Evolutionary conservation across 1,284 basidiomycete species (phyloP).

Genomic region (Melampsora allii-populina): DNA sequence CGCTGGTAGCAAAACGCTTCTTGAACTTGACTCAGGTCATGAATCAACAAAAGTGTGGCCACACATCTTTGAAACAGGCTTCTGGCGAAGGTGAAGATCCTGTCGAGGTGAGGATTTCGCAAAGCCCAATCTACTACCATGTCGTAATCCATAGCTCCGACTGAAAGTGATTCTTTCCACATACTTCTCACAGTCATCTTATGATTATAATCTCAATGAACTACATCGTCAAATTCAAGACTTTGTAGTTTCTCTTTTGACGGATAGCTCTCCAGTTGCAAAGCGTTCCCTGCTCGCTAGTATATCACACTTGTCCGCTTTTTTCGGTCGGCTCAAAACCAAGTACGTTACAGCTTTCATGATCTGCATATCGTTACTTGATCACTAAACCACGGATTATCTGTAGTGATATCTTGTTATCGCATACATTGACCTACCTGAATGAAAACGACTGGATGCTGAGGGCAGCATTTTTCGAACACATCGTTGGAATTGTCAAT

Average conservation of each 20-base stretch:
- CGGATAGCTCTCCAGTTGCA: constrained; percentile 59
- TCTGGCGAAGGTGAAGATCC: constrained; percentile 71
- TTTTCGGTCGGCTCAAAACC: constrained; percentile 85
- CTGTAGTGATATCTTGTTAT: constrained; percentile 72
- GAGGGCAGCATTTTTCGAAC: constrained; percentile 88
- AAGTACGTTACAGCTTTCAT: constrained; percentile 56
- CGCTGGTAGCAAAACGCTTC: constrained; percentile 76
- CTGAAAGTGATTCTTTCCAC: not conserved
- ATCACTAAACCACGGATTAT: not conserved
- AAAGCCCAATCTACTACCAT: no score
- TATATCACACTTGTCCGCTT: constrained; percentile 82
- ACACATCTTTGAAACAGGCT: constrained; percentile 57
- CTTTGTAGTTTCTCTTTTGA: constrained; percentile 69
- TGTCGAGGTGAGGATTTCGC: constrained; percentile 61
- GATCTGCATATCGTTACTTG: not conserved
- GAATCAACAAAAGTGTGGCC: constrained; percentile 71
- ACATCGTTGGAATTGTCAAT: constrained; percentile 77
- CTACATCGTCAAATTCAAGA: constrained; percentile 83
- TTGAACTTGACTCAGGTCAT: constrained; percentile 89
- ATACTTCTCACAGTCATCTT: constrained; percentile 61
- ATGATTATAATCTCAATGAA: constrained; percentile 78
- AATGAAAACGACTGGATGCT: constrained; percentile 91
- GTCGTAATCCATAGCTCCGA: no score
- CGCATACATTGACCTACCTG: constrained; percentile 97
- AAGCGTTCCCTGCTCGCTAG: constrained; percentile 63